Conservation (phyloP, 2,329 filamentous ascomycete genomes). For the Cordyceps javanica region DNA sequence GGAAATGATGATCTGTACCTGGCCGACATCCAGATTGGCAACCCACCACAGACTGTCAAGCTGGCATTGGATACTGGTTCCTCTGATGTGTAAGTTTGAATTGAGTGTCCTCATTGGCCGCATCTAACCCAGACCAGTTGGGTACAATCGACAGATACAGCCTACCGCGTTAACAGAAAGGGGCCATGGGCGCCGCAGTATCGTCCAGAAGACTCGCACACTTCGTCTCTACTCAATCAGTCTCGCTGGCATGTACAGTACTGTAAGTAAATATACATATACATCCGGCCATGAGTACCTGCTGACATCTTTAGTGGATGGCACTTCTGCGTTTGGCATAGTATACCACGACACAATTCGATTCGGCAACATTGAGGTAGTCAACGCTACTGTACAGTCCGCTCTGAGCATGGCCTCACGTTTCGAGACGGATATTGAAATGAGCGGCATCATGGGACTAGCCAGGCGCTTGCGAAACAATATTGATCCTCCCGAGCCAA, state of each 20-base stretch:
- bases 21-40: constrained; percentile 39
- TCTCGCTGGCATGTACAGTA: constrained; percentile 45
- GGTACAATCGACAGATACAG: constrained; percentile 46
- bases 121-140: constrained; percentile 32
- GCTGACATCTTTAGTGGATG: constrained; percentile 31
- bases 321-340: constrained; percentile 37
- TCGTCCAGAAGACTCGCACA: constrained; percentile 38
- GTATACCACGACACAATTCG: constrained; percentile 45
- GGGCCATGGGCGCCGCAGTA: constrained; percentile 36
- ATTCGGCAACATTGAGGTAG: constrained; percentile 38
- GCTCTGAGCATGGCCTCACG: constrained; percentile 37
- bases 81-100: constrained; percentile 53
- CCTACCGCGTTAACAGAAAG: constrained; percentile 26
- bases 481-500: constrained; percentile 35
- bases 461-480: constrained; percentile 41
- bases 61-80: constrained; percentile 51
- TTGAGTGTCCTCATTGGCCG: neutral
- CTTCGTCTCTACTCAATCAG: constrained; percentile 34
- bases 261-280: constrained; percentile 32
- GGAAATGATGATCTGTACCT: constrained; percentile 38
- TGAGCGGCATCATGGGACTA: constrained; percentile 48
- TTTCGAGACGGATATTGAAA: constrained; percentile 34
- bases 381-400: constrained; percentile 43
- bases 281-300: no score
- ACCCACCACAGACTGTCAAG: constrained; percentile 40